Base-by-base conservation (phyloP, 2,329 filamentous ascomycete species). In the Talaromyces sp. region DNA sequence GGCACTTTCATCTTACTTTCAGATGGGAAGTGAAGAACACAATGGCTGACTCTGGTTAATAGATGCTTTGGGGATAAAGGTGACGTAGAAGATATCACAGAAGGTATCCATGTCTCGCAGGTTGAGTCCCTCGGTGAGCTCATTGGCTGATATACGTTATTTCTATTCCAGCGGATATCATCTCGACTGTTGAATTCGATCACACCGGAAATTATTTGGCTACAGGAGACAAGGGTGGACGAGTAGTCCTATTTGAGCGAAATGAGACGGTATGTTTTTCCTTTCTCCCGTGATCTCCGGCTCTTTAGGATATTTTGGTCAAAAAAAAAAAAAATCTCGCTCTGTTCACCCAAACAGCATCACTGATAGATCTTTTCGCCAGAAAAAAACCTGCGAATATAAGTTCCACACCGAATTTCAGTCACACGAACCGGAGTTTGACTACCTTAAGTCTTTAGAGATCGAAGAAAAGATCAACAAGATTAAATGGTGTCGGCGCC, bases 381-480 rank as follows among this genome's bases (percentile, higher is more conserved):
- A 97, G 92, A 97, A 99, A 86, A 99, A 97, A 86, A 97, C 94
- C 46, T 99, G 94, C 85, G 94, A 99, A 77, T 99, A 99, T 83
- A 99, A 97, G 76, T 99, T 99, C 75, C 94, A 99, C 76, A 99
- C 94, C 74, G 94, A 99, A 73, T 99, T 99, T 69, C 94, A 99
- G 80, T 99, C 94, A 66, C 94, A 99, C 79, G 94, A 99, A 74
- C 94, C 94, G 59, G 94, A 99, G 77, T 99, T 99, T 76, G 94
- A 99, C 76, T 99, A 99, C 75, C 85, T 99, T 62, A 99, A 99
- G 78, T 99, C 94, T 30, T 84, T 99, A 65, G 94, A 99, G 77
- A 99, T 99, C 70, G 94, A 99, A 82, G 94, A 99, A 78, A 99
- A 99, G 81, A 99, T 99, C 83, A 99, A 99, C 84, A 99, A 99